Conservation (phyloP, 768 basidiomycete species). For the Kwoniella botswanensis region DNA sequence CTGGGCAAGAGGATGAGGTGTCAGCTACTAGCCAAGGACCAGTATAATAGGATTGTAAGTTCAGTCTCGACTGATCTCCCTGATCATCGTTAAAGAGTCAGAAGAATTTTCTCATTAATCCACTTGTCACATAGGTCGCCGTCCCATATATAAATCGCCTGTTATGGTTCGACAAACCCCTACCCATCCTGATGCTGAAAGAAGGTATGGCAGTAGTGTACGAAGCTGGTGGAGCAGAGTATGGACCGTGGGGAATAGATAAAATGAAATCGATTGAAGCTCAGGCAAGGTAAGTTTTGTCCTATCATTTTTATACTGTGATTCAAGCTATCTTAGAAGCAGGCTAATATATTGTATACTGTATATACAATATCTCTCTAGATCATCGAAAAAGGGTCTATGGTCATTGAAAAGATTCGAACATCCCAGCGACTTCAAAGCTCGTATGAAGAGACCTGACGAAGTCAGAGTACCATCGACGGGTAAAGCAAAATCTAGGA, state of each 20-base stretch:
- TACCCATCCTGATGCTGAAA: constrained; percentile 74
- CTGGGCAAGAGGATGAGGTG: constrained; percentile 66
- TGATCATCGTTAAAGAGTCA: no score
- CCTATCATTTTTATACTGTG: background rate
- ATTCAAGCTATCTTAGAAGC: no score
- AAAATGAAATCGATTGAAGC: constrained; percentile 68
- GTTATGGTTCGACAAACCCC: constrained; percentile 67
- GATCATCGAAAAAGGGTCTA: constrained; percentile 71
- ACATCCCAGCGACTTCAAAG: constrained; percentile 80
- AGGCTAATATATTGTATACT: no score
- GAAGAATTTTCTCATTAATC: no score
- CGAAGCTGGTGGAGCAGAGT: constrained; percentile 76
- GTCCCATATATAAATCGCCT: constrained; percentile 66
- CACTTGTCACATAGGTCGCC: constrained; percentile 65
- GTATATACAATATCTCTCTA: background rate
- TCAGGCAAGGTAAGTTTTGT: constrained; percentile 67
- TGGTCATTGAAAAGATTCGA: constrained; percentile 69
- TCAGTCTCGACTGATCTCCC: background rate
- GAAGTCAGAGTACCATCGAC: constrained; percentile 24
- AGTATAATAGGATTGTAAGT: constrained; percentile 80
- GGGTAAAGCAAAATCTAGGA: background rate
- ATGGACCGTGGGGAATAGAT: constrained; percentile 72
- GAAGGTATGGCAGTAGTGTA: constrained; percentile 79
- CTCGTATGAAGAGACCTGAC: constrained; percentile 59
- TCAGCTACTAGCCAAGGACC: constrained; percentile 76